Base-by-base conservation (phyloP, 78 protist genomes). In the Dictyostelium citrinum region DNA sequence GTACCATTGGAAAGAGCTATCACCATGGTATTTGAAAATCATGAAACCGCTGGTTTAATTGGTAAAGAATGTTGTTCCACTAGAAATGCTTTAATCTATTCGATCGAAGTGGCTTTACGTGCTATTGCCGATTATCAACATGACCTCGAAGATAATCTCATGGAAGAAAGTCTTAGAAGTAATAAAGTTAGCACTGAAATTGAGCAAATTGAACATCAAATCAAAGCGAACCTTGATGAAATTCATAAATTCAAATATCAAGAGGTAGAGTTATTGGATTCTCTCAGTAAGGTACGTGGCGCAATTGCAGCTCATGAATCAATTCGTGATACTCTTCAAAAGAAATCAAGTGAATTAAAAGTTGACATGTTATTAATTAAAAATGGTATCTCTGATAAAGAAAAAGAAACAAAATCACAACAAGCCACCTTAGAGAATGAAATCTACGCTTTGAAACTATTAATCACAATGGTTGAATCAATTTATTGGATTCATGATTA, bases 401-500 rank as follows among this genome's bases (percentile, higher is more conserved):
- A 76, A 49, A 31, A 55, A 5, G 85, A 88, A 33, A 27, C 68
- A 0, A 67, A 46, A 24, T n/a, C 55, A 6, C 45, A 68, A 41
- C 55, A 61, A 46, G 85, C 86, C 27, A 79, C 85, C 10, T 27
- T 88, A 2, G 93, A 88, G 27, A 88, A 64, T 78, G 93, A 88
- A 49, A 78, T 88, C 12, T 41, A 35, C 49, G 85, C 93, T 2
- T 31, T 88, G 2, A 61, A 78, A 12, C 2, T 82, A 24, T 22
- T 88, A 7, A 61, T 78, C 17, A 72, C 43, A 7, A 35, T 88
- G 37, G 81, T 78, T 2, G 93, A 88, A 49, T 83, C 84, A 27
- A 72, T 88, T 3, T 88, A 78, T 49, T 88, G 93, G 93, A 72
- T 70, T 20, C 93, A 88, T 49, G 93, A 88, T 14, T 78, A 61